Evolutionary conservation across 768 basidiomycete genomes (phyloP).

Genomic region (Amanita jacksonii): DNA sequence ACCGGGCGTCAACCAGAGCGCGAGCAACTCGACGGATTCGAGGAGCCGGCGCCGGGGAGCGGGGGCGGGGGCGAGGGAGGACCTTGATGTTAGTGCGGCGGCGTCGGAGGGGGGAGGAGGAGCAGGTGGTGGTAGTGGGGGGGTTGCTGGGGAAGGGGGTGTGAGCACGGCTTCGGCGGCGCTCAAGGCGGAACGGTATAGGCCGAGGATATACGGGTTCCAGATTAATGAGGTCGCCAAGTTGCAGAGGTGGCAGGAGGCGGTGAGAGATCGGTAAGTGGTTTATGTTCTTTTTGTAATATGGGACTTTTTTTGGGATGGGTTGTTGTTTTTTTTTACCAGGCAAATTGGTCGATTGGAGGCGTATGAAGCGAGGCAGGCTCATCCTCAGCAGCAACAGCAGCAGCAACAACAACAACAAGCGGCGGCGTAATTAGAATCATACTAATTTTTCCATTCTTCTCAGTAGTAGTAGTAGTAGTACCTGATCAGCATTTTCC

Average conservation of each 20-base stretch:
- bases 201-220: conserved; percentile 95
- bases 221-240: conserved; percentile 91
- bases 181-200: conserved; percentile 83
- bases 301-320: background rate
- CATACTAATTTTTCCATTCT: background rate
- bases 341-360: conserved; percentile 6
- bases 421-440: background rate
- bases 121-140: no score
- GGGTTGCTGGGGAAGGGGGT: no score
- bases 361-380: conserved; percentile 4
- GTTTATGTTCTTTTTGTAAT: no score
- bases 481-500: background rate
- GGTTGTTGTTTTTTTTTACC: background rate
- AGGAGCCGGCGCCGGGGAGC: conserved; percentile 30
- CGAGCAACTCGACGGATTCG: conserved; percentile 18
- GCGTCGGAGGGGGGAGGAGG: conserved; percentile 45
- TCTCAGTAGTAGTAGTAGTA: background rate
- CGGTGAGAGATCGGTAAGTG: conserved; percentile 73
- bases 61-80: conserved; percentile 38
- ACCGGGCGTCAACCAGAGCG: conserved; percentile 15
- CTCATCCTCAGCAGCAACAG: conserved; percentile 1
- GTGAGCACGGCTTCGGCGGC: conserved; percentile 77
- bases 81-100: conserved; percentile 44
- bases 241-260: conserved; percentile 93
- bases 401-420: background rate